Conservation (phyloP, 2,329 filamentous ascomycete genomes). For the Tolypocladium inflatum region DNA sequence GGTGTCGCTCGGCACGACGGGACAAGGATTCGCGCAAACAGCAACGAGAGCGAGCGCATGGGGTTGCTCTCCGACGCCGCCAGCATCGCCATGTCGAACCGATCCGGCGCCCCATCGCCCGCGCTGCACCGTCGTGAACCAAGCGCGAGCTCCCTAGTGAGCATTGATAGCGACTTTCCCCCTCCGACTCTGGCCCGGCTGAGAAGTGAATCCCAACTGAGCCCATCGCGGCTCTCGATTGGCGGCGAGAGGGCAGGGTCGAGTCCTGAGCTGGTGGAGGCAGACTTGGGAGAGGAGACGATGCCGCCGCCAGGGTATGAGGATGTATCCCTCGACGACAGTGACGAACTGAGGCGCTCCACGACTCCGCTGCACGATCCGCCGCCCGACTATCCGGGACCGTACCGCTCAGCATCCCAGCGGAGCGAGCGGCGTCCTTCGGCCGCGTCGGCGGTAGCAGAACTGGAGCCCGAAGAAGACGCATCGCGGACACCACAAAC, state of each 20-base stretch:
- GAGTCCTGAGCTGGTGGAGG: slow-evolving; percentile 42
- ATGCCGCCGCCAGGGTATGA: slow-evolving; percentile 49
- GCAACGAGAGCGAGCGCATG: slow-evolving; percentile 60
- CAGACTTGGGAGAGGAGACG: slow-evolving; percentile 34
- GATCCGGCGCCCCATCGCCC: slow-evolving; percentile 21
- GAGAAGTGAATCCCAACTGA: slow-evolving; percentile 30
- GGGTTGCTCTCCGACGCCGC: slow-evolving; percentile 65
- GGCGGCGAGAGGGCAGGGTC: slow-evolving; percentile 34
- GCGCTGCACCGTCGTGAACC: slow-evolving; percentile 32
- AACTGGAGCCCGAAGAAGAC: background rate
- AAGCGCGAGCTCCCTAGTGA: slow-evolving; percentile 47
- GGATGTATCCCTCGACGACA: slow-evolving; percentile 33
- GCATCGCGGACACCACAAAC: slow-evolving; percentile 9
- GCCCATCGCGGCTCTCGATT: slow-evolving; percentile 25
- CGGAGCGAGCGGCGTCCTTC: slow-evolving; percentile 3
- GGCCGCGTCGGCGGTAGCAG: slow-evolving; percentile 3
- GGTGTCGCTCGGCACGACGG: slow-evolving; percentile 72
- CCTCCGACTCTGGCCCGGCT: slow-evolving; percentile 28
- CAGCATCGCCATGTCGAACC: slow-evolving; percentile 40
- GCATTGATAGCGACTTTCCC: slow-evolving; percentile 37
- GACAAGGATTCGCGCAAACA: slow-evolving; percentile 63
- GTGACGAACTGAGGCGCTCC: slow-evolving; percentile 26
- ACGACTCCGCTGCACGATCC: slow-evolving; percentile 35
- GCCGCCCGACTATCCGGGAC: slow-evolving; percentile 41
- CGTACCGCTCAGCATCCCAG: slow-evolving; percentile 17